Evolutionary conservation across 1,284 basidiomycete species (phyloP).

Genomic region (Malassezia dermatis): DNA sequence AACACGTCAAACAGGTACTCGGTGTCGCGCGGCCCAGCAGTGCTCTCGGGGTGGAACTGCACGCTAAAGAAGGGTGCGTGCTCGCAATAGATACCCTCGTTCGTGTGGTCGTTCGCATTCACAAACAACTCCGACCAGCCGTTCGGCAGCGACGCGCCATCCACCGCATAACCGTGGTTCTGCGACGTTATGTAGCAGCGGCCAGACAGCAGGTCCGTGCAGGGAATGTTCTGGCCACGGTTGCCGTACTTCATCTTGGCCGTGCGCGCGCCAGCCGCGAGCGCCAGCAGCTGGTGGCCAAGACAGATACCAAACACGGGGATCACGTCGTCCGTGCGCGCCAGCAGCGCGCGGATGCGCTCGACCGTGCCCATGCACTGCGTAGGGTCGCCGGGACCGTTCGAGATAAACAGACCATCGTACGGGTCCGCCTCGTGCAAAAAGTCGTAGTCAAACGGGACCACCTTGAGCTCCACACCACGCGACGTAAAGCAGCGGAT

Average conservation of each 20-base stretch:
- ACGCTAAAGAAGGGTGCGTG: slow-evolving; percentile 86
- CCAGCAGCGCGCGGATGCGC: slow-evolving; percentile 62
- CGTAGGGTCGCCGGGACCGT: slow-evolving; percentile 94
- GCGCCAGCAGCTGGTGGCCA: slow-evolving; percentile 89
- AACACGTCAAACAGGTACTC: slow-evolving; percentile 99
- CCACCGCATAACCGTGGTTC: slow-evolving; percentile 97
- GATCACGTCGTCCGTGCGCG: slow-evolving; percentile 56
- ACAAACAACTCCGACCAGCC: slow-evolving; percentile 90
- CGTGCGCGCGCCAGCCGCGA: slow-evolving; percentile 85
- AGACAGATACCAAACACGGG: slow-evolving; percentile 99
- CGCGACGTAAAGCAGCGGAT: slow-evolving; percentile 90
- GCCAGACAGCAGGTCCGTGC: slow-evolving; percentile 83
- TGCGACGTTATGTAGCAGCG: slow-evolving; percentile 98
- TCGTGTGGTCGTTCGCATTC: slow-evolving; percentile 94
- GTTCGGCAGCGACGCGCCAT: slow-evolving; percentile 63
- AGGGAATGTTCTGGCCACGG: slow-evolving; percentile 96
- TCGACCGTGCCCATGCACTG: slow-evolving; percentile 59
- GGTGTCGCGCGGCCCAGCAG: slow-evolving; percentile 94
- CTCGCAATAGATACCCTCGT: slow-evolving; percentile 85
- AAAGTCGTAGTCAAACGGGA: slow-evolving; percentile 95
- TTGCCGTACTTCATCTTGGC: slow-evolving; percentile 99
- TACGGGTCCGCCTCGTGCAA: slow-evolving; percentile 62
- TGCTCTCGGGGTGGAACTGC: slow-evolving; percentile 99
- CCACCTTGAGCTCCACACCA: slow-evolving; percentile 89
- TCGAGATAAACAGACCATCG: slow-evolving; percentile 93